phyloP scores from a whole-genome alignment of 352 stramenopile genomes.

The Phytophthora pseudosyringae region DNA sequence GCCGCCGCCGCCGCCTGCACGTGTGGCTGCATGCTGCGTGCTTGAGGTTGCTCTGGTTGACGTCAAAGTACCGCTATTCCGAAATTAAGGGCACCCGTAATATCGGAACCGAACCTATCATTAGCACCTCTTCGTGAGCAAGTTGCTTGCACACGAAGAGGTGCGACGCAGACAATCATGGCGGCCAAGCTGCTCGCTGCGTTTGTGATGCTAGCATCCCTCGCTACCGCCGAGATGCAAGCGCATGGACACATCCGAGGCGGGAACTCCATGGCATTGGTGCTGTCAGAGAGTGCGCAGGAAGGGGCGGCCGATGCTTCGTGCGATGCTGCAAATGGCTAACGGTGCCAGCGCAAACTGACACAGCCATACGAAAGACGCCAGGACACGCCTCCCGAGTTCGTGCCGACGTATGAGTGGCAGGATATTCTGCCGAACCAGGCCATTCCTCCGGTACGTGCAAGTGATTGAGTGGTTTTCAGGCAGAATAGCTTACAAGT shows the following conservation, averaged over 20 bases:
- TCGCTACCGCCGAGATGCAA: not conserved
- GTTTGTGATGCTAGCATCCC: not conserved
- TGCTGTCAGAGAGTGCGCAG: constrained; percentile 19
- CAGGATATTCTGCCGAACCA: constrained; percentile 62
- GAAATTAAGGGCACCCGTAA: too few relatives aligned
- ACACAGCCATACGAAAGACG: constrained; percentile 3
- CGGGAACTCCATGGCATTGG: constrained; percentile 21
- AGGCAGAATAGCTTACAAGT: constrained; percentile 1
- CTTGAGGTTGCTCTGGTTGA: constrained; percentile 36
- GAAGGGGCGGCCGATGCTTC: constrained; percentile 16
- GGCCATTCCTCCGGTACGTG: constrained; percentile 49
- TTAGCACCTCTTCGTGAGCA: not conserved
- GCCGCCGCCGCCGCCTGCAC: constrained; percentile 43
- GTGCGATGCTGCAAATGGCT: constrained; percentile 17
- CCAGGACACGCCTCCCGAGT: constrained; percentile 45
- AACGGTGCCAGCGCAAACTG: constrained; percentile 24
- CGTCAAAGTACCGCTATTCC: constrained; percentile 9
- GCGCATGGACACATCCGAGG: constrained; percentile 16
- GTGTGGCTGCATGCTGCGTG: constrained; percentile 37
- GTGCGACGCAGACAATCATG: constrained; percentile 1
- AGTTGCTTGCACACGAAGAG: constrained; percentile 2
- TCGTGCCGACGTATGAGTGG: constrained; percentile 68
- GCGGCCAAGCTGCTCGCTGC: not conserved
- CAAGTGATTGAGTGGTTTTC: not conserved
- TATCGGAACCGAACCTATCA: not conserved